Conservation (phyloP, 352 stramenopile species). For the Globisporangium parvum region DNA sequence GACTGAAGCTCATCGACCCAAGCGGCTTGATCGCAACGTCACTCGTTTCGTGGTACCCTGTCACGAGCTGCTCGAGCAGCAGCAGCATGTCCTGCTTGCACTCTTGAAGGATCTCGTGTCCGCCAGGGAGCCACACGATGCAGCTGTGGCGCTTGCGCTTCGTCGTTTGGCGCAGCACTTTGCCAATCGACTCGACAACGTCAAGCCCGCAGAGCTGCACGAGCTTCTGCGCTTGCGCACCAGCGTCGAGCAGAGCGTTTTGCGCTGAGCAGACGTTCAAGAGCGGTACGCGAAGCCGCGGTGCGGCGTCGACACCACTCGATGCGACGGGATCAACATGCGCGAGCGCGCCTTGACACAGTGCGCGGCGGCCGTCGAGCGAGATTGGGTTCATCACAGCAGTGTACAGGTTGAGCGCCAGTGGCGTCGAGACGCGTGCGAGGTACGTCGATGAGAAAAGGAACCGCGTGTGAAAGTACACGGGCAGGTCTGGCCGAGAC, state of each 20-base stretch:
- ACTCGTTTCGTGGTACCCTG: conserved; percentile 90
- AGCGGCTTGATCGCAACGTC: conserved; percentile 27
- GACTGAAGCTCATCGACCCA: not conserved
- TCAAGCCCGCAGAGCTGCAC: conserved; percentile 39
- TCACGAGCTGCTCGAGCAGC: conserved; percentile 91
- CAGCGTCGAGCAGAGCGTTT: conserved; percentile 81
- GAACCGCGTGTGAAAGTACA: conserved; percentile 95
- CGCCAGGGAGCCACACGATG: conserved; percentile 84
- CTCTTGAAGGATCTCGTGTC: conserved; percentile 94
- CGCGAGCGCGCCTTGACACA: conserved; percentile 86
- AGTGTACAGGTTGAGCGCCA: conserved; percentile 95
- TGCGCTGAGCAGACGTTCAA: conserved; percentile 87
- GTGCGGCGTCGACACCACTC: conserved; percentile 33
- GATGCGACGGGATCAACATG: conserved; percentile 61
- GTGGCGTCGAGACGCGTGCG: conserved; percentile 87
- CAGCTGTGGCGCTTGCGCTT: conserved; percentile 21
- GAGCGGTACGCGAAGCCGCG: conserved; percentile 66
- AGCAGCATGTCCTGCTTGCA: conserved; percentile 78
- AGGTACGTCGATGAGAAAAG: conserved; percentile 92
- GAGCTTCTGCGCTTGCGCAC: conserved; percentile 70
- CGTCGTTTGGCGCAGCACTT: conserved; percentile 38
- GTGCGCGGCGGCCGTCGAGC: conserved; percentile 80
- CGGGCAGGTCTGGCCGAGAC: conserved; percentile 88
- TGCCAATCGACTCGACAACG: conserved; percentile 76
- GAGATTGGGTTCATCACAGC: conserved; percentile 94